Evolutionary conservation across 179 eudicot genomes (phyloP), one percentile per base, ranked within the genome.

Genomic region (Nepenthes alata): DNA sequence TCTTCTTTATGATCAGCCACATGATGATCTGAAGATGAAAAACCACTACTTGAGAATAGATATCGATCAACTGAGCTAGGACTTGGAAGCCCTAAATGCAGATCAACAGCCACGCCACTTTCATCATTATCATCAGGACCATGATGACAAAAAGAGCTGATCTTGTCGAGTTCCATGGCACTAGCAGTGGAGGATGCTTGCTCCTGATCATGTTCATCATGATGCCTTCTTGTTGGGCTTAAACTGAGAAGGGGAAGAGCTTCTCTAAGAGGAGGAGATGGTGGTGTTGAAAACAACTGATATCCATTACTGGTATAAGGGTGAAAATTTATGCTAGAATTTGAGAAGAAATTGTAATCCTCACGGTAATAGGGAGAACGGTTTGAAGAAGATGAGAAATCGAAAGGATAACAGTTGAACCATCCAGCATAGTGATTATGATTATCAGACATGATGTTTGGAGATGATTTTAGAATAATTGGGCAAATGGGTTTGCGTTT

Each of bases 201-300:
- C 45, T 41, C 45, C 45, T 41, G 6, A 4, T 41, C 45, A 41
- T 50, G 69, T 2, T 75, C 62, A 52, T 64, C 34, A 4, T 35
- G 58, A 37, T 74, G 69, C 49, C 58, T 72, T 64, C 78, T 84
- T 63, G 75, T 64, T 35, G 95, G 91, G 82, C 89, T 83, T 62
- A 77, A 71, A 41, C 74, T 74, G 25, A 89, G 77, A 3, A 89
- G 85, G 6, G 95, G 97, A 35, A 89, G 91, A 50, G 89, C 89
- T 76, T 87, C 84, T 56, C 69, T 87, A 0, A 79, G 75, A 15
- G 96, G 96, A 9, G 91, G 95, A 45, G 95, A 81, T 36, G 71
- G 53, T 35, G 83, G 72, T 11, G 80, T 72, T 62, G 73, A 45
- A 55, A 59, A 12, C 10, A 36, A 47, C 49, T 55, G 52, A 54